These are phyloP conservation scores for Hura crepitans DNA, from an alignment of 441 rosid genomes.

Conservation along the genomic window DNA sequence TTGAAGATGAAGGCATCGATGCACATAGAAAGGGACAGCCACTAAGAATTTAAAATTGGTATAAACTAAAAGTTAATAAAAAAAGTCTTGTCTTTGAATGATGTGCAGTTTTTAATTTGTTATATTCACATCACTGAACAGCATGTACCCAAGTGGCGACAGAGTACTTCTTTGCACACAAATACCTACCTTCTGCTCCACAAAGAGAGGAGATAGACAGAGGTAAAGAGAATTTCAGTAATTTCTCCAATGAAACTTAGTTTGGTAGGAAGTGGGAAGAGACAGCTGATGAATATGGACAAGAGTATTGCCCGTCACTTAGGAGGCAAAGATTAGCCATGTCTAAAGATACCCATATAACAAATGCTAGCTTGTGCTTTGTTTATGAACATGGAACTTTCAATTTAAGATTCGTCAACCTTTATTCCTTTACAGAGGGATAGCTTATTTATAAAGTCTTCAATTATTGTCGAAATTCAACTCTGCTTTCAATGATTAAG, in stretches of 20 bases:
- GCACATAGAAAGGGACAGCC: neutral
- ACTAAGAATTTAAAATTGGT: neutral
- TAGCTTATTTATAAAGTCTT: conserved; percentile 17
- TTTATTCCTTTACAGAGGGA: conserved; percentile 17
- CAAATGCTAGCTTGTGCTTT: neutral
- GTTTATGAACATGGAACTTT: neutral
- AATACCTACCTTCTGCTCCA: neutral
- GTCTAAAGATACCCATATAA: neutral
- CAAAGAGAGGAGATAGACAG: neutral
- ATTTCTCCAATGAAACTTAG: neutral
- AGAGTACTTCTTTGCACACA: neutral
- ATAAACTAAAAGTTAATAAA: no score
- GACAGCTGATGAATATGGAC: neutral
- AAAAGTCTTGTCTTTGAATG: no score
- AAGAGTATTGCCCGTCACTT: neutral
- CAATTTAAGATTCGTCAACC: conserved; percentile 8
- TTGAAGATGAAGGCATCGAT: neutral
- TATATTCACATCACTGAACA: conserved; percentile 1
- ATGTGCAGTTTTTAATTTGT: neutral
- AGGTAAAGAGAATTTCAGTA: neutral
- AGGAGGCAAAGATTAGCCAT: conserved; percentile 7
- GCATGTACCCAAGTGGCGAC: neutral
- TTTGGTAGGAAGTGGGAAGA: neutral
- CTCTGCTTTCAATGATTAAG: conserved; percentile 12
- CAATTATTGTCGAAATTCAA: conserved; percentile 14